These are phyloP conservation scores for Termitomyces sp. DNA, from an alignment of 768 basidiomycete genomes.

Conservation along the genomic window DNA sequence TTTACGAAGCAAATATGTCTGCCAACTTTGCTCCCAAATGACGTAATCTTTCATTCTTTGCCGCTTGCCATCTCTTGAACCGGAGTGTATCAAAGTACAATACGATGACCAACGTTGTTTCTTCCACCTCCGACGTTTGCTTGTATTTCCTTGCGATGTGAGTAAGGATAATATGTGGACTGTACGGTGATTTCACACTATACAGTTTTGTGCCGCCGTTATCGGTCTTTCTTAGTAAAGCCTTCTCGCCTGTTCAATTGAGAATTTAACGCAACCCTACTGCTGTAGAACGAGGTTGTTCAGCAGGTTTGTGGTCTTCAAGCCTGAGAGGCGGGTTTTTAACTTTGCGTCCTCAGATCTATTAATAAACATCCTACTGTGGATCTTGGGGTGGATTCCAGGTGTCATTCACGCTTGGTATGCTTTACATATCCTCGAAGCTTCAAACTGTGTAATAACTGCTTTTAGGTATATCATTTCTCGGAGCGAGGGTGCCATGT, in stretches of 20 bases:
- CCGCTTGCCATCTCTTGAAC: background rate
- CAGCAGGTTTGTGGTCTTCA: slow-evolving; percentile 7
- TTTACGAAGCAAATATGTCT: background rate
- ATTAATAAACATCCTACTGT: slow-evolving; percentile 33
- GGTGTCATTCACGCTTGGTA: slow-evolving; percentile 41
- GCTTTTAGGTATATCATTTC: background rate
- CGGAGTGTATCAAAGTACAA: background rate
- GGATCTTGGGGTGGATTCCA: slow-evolving; percentile 48
- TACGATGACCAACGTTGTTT: slow-evolving; percentile 1
- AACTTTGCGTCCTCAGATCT: slow-evolving; percentile 20
- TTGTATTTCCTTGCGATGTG: slow-evolving; percentile 2
- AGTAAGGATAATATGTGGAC: background rate
- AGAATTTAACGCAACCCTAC: background rate
- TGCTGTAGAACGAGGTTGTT: slow-evolving; percentile 11
- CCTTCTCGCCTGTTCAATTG: background rate
- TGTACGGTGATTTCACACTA: background rate
- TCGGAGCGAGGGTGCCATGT: slow-evolving; percentile 1
- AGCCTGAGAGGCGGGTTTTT: too few species aligned
- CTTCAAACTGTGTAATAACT: background rate
- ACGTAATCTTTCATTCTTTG: background rate
- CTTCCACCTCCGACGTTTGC: background rate
- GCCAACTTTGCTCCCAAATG: background rate
- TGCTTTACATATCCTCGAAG: background rate
- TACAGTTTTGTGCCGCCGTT: background rate
- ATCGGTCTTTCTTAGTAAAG: background rate